Conservation (phyloP, 441 rosid genomes). For the Pelargonium cotyledonis region DNA sequence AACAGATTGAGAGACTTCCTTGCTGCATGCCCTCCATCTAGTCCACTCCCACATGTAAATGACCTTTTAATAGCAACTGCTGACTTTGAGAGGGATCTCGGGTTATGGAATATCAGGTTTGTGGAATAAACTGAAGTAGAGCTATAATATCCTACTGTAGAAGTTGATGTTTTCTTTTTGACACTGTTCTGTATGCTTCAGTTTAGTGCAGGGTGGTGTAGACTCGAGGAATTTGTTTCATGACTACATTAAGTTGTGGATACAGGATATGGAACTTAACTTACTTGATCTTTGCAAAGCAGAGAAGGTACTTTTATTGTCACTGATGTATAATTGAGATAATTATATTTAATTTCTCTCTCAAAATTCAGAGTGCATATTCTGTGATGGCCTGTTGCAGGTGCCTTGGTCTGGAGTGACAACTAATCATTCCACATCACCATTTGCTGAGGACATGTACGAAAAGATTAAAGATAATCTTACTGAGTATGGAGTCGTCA, state of each 20-base stretch:
- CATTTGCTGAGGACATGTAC: constrained; percentile 92
- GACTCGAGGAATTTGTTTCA: constrained; percentile 73
- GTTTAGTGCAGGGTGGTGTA: constrained; percentile 72
- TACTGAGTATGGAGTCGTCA: constrained; percentile 73
- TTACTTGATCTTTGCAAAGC: constrained; percentile 87
- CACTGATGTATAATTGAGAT: neutral
- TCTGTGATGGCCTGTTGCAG: constrained; percentile 35
- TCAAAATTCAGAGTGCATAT: neutral
- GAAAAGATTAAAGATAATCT: constrained; percentile 70
- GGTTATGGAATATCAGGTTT: constrained; percentile 86
- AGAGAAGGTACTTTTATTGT: constrained; percentile 57
- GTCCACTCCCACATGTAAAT: constrained; percentile 75
- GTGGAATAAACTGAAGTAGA: constrained; percentile 17
- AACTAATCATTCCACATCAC: constrained; percentile 84
- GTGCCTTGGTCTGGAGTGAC: constrained; percentile 85
- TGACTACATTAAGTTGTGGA: constrained; percentile 79
- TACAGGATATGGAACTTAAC: constrained; percentile 89
- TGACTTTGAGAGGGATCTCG: constrained; percentile 76
- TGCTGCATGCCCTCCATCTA: constrained; percentile 82
- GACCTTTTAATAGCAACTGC: constrained; percentile 77
- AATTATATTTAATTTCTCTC: neutral
- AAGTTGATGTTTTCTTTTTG: constrained; percentile 16
- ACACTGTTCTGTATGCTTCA: constrained; percentile 32
- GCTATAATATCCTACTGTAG: constrained; percentile 9
- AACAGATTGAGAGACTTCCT: constrained; percentile 66